Conservation (phyloP, 129 eudicot species). For the Flaveria linearis region DNA sequence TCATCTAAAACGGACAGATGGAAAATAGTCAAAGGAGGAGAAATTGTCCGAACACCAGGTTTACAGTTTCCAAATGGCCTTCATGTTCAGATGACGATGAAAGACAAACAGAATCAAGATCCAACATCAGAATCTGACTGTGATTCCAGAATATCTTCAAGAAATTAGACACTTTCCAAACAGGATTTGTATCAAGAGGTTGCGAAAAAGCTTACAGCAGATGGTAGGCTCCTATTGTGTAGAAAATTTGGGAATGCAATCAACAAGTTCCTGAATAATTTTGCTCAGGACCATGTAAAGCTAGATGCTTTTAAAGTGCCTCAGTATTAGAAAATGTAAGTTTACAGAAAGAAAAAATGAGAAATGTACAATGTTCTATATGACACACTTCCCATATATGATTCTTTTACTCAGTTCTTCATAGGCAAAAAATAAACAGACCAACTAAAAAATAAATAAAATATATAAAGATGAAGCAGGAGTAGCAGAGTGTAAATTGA, state of each 20-base stretch:
- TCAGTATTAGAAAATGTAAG: conserved; percentile 33
- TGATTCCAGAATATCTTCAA: conserved; percentile 11
- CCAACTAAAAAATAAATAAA: neutral
- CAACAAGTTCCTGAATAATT: conserved; percentile 34
- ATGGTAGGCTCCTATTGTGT: conserved; percentile 17
- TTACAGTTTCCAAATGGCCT: conserved; percentile 80
- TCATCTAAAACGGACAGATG: conserved; percentile 47
- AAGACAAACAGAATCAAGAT: conserved; percentile 32
- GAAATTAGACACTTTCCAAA: conserved; percentile 18
- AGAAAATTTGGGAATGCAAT: conserved; percentile 28
- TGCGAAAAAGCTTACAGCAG: conserved; percentile 20
- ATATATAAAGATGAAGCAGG: neutral
- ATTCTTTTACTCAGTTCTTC: conserved; percentile 1
- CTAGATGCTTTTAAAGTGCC: conserved; percentile 32
- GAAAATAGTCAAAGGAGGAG: conserved; percentile 70
- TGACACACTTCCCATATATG: conserved; percentile 23
- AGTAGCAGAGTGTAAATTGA: neutral
- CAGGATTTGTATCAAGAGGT: conserved; percentile 34
- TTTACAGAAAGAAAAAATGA: conserved; percentile 31
- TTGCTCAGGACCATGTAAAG: conserved; percentile 45
- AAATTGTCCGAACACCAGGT: conserved; percentile 87
- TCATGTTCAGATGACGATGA: conserved; percentile 57
- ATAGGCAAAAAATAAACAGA: conserved; percentile 6
- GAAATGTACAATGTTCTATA: conserved; percentile 32
- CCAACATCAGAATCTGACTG: conserved; percentile 29